These are phyloP conservation scores for Silene vulgaris DNA, from an alignment of 179 eudicot species.

Conservation along the genomic window DNA sequence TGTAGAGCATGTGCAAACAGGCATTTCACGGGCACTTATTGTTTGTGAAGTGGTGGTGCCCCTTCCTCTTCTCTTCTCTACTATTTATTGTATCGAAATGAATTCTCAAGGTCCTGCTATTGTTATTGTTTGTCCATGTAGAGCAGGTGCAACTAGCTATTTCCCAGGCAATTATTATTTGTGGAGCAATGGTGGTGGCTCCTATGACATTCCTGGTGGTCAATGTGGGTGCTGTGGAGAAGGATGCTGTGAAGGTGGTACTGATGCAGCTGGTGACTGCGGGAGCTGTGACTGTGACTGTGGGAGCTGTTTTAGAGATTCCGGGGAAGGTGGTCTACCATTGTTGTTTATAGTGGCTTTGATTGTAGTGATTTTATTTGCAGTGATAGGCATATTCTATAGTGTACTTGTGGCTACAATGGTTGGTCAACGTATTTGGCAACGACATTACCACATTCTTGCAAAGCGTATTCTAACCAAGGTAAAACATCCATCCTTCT, in stretches of 20 bases:
- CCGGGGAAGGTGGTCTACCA: slow-evolving; percentile 92
- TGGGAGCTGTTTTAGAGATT: slow-evolving; percentile 83
- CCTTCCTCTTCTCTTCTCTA: neutral
- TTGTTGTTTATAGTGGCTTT: slow-evolving; percentile 66
- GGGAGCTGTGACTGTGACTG: slow-evolving; percentile 87
- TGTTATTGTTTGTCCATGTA: neutral
- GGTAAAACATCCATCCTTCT: slow-evolving; percentile 36
- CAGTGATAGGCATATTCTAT: slow-evolving; percentile 87
- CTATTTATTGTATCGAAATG: neutral
- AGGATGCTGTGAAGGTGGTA: slow-evolving; percentile 69
- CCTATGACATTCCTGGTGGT: neutral
- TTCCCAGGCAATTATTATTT: neutral
- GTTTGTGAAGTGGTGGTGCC: slow-evolving; percentile 91
- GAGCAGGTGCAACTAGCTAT: neutral
- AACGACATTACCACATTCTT: slow-evolving; percentile 93
- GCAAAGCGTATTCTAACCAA: slow-evolving; percentile 96
- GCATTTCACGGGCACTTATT: slow-evolving; percentile 82
- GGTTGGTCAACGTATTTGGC: slow-evolving; percentile 99
- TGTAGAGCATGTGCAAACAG: slow-evolving; percentile 84
- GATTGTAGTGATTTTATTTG: slow-evolving; percentile 70
- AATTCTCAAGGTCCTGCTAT: neutral
- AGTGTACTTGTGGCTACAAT: slow-evolving; percentile 91
- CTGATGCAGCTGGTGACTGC: slow-evolving; percentile 72
- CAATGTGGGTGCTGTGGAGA: neutral
- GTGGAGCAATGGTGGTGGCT: neutral